Evolutionary conservation across 345 rosid genomes (phyloP).

Genomic region (Sisymbrium altissimum): DNA sequence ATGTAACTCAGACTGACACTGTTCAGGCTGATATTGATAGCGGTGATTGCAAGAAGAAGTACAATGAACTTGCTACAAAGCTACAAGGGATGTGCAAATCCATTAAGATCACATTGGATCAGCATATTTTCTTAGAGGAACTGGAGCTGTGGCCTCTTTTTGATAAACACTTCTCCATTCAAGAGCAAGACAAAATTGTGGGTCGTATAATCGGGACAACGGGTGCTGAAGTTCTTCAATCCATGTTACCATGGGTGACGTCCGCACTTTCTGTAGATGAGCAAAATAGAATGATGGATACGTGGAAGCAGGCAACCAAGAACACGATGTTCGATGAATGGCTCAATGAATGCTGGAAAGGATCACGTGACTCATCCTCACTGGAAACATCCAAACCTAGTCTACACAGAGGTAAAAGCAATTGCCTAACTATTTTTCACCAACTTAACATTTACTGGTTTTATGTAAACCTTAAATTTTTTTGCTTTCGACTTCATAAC

Average conservation of each 20-base stretch:
- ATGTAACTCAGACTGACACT: conserved; percentile 26
- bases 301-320: conserved; percentile 93
- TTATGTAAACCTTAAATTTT: not conserved
- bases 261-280: conserved; percentile 84
- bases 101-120: conserved; percentile 72
- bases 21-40: conserved; percentile 26
- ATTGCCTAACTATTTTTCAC: conserved; percentile 6
- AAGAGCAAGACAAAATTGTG: conserved; percentile 84
- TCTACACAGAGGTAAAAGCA: conserved; percentile 45
- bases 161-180: conserved; percentile 64
- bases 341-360: conserved; percentile 81
- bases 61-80: conserved; percentile 72
- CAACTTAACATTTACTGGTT: conserved; percentile 6
- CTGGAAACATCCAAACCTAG: conserved; percentile 47
- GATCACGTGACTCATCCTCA: conserved; percentile 46
- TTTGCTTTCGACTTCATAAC: conserved; percentile 11
- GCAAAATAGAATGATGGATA: conserved; percentile 91
- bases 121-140: conserved; percentile 82
- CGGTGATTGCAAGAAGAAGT: conserved; percentile 42
- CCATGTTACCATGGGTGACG: conserved; percentile 96
- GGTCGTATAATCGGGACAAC: conserved; percentile 92
- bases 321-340: conserved; percentile 94
- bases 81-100: conserved; percentile 98
- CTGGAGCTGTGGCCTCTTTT: conserved; percentile 91
- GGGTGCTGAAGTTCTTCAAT: conserved; percentile 90